Conservation (phyloP, 2,329 filamentous ascomycete species). For the Trichocomaceae sp. region DNA sequence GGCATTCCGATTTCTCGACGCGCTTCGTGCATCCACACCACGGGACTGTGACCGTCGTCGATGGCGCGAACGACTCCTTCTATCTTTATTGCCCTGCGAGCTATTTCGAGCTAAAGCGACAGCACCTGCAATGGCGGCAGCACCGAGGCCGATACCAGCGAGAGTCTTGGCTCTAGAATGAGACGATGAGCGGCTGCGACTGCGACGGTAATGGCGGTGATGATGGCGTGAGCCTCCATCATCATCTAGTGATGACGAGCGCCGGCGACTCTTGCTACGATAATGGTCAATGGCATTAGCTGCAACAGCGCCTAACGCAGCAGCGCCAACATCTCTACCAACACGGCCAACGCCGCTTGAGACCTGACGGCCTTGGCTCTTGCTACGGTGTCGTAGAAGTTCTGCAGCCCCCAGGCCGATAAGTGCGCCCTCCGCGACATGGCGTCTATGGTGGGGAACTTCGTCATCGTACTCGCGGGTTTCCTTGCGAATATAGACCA, state of each 20-base stretch:
- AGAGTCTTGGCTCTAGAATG: constrained; percentile 48
- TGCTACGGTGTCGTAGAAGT: constrained; percentile 52
- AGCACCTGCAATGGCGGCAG: constrained; percentile 55
- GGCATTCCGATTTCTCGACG: constrained; percentile 43
- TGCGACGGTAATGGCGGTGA: constrained; percentile 25
- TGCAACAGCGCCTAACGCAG: constrained; percentile 55
- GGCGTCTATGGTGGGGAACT: constrained; percentile 47
- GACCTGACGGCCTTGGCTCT: constrained; percentile 50
- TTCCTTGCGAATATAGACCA: constrained; percentile 53
- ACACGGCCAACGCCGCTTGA: constrained; percentile 46
- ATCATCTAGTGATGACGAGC: constrained; percentile 37
- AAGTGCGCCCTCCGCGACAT: constrained; percentile 55
- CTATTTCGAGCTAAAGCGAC: constrained; percentile 53
- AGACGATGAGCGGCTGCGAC: constrained; percentile 42
- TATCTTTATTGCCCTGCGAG: constrained; percentile 45
- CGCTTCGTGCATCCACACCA: constrained; percentile 31
- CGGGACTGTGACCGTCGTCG: constrained; percentile 30
- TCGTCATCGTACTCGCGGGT: constrained; percentile 40
- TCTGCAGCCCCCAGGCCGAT: constrained; percentile 57
- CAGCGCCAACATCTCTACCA: constrained; percentile 51
- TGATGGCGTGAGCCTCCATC: constrained; percentile 30
- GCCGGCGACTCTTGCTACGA: constrained; percentile 40
- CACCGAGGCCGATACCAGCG: constrained; percentile 46
- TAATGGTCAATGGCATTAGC: constrained; percentile 52
- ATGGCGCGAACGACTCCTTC: constrained; percentile 43